Evolutionary conservation across 1,139 yeast species (phyloP).

Genomic region (Yamadazyma atlantica): DNA sequence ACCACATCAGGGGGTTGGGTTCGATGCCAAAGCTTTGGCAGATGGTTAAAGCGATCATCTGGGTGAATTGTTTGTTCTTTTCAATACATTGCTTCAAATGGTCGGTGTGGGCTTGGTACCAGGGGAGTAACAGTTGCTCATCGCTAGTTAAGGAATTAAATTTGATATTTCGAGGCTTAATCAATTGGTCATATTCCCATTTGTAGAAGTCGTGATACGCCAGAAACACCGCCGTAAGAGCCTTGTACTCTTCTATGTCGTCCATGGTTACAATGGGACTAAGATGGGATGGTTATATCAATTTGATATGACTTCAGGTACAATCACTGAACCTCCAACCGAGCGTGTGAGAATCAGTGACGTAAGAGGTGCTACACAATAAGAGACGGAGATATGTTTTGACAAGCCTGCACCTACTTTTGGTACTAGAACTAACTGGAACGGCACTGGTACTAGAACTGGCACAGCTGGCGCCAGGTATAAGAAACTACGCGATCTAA

Average conservation of each 20-base stretch:
- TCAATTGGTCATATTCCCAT: constrained; percentile 35
- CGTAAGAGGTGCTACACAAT: neutral
- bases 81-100: constrained; percentile 47
- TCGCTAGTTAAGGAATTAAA: constrained; percentile 29
- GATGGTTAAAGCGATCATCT: constrained; percentile 44
- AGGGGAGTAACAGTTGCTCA: constrained; percentile 48
- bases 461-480: too few species aligned
- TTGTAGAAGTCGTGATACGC: constrained; percentile 35
- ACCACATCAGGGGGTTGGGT: constrained; percentile 45
- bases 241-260: constrained; percentile 36
- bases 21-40: constrained; percentile 57
- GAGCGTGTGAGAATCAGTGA: neutral
- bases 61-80: constrained; percentile 49
- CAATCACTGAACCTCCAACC: neutral
- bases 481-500: too few species aligned
- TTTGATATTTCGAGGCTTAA: constrained; percentile 35
- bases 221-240: constrained; percentile 39
- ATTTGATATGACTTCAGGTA: neutral
- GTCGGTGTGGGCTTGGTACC: constrained; percentile 50
- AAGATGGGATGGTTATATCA: neutral
- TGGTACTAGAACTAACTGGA: too few species aligned
- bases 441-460: too few species aligned
- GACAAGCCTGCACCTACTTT: too few species aligned
- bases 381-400: neutral
- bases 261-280: constrained; percentile 7